Conservation (phyloP, 108 stramenopile genomes). For the Conticribra guillardii region DNA sequence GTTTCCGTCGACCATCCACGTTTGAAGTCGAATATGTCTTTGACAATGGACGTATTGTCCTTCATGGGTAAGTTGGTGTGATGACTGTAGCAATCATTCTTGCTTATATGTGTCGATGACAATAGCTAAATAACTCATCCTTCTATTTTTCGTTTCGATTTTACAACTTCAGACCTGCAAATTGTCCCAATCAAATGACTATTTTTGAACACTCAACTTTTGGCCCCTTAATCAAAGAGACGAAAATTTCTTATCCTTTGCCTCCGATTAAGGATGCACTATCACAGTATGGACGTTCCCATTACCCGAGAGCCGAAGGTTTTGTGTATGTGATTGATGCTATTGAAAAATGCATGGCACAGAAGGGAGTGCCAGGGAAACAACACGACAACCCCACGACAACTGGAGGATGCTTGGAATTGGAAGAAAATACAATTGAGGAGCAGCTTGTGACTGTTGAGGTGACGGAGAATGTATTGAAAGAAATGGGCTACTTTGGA, state of each 20-base stretch:
- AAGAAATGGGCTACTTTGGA: conserved; percentile 33
- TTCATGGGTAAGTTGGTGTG: too few species aligned
- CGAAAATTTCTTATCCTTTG: conserved; percentile 21
- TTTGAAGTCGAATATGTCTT: conserved; percentile 39
- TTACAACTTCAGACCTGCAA: too few species aligned
- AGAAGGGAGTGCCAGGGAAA: conserved; percentile 27
- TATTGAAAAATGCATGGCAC: conserved; percentile 35
- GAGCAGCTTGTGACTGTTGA: neutral
- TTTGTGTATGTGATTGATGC: conserved; percentile 44
- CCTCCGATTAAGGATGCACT: conserved; percentile 16
- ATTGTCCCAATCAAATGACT: conserved; percentile 43
- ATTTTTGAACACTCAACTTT: conserved; percentile 27
- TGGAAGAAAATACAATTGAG: conserved; percentile 10
- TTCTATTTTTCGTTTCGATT: too few species aligned
- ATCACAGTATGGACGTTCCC: conserved; percentile 13
- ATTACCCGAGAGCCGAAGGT: conserved; percentile 37
- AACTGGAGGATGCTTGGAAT: conserved; percentile 13
- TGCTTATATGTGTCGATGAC: too few species aligned
- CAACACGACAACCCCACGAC: neutral
- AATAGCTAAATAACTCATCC: too few species aligned
- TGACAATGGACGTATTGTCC: conserved; percentile 26
- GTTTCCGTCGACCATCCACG: conserved; percentile 33
- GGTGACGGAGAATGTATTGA: conserved; percentile 32
- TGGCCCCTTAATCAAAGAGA: conserved; percentile 18
- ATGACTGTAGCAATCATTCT: too few species aligned